Conservation (phyloP, 2,329 filamentous ascomycete genomes). For the Trichophyton rubrum region DNA sequence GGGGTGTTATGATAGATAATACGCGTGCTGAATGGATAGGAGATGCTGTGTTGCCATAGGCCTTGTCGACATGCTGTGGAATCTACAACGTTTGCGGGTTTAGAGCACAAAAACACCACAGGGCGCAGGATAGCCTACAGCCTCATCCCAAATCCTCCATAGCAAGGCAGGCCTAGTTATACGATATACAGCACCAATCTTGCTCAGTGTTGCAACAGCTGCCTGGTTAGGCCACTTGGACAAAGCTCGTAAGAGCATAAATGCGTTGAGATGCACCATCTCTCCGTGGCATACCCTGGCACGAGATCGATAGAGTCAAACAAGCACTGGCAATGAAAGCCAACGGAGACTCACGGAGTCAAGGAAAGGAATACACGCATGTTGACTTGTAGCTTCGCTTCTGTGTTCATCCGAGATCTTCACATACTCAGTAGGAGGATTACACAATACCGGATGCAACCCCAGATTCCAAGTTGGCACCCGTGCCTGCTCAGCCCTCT, state of each 20-base stretch:
- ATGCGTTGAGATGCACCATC: not conserved
- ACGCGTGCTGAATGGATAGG: not conserved
- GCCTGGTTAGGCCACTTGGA: not conserved
- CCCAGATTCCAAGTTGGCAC: not conserved
- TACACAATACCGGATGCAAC: not conserved
- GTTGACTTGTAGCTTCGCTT: not conserved
- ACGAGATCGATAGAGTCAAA: not conserved
- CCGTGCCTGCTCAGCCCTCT: not conserved
- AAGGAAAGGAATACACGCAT: no score
- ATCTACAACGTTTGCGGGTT: not conserved
- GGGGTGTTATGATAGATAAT: not conserved
- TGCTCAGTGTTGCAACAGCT: not conserved
- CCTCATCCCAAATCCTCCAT: not conserved
- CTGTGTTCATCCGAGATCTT: not conserved
- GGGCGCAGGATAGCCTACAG: not conserved
- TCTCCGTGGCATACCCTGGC: not conserved
- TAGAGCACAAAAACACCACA: not conserved
- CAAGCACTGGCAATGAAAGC: not conserved
- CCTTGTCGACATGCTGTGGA: not conserved
- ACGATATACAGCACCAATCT: not conserved
- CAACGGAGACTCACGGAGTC: not conserved
- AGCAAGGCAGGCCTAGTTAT: not conserved
- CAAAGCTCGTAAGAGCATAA: not conserved
- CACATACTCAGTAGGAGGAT: not conserved
- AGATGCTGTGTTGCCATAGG: not conserved